Evolutionary conservation across 345 rosid genomes (phyloP), one percentile per base, ranked within the genome.

Genomic region (Arabis hirsuta): DNA sequence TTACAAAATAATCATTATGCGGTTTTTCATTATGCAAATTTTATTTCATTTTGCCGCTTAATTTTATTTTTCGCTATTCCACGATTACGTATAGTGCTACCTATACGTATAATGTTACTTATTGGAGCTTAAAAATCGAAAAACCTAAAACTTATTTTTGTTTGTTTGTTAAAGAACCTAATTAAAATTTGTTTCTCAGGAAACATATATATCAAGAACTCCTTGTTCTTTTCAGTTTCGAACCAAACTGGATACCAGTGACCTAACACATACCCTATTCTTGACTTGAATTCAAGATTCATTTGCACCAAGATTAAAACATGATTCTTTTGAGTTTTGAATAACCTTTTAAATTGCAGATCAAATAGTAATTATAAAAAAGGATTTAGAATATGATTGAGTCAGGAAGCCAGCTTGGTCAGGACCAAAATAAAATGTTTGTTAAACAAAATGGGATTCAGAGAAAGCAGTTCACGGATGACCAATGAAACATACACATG

Each of bases 401-500:
- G 66, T 47, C 72, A 73, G 44, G 39, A 65, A 56, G 65, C 50
- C 59, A 73, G 59, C 44, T 65, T 56, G 65, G 77, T 9, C 13
- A 7, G 42, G 72, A 73, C 77, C 65, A 73, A 55, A 64, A 0
- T 34, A 1, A 22, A 22, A 22, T 22, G 24, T 31, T 7, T 55
- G 71, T 14, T 55, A 65, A 73, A 73, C 57, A 73, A 73, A 63
- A 32, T 12, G 22, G n/a, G 52, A 14, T 7, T 10, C 52, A 55
- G 72, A 67, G 52, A 67, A 67, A 67, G 19, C 41, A 42, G 59
- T 36, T 73, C 72, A 73, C 77, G 77, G 77, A 11, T 45, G 72
- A 39, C 71, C 77, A 73, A 47, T 65, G n/a, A 62, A 38, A 41
- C 67, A 12, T 73, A 48, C 67, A 19, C 67, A 19, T 73, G 52